A percentile compares a stretch with the other conserved stretches of the same genome.
These are phyloP conservation scores for Diaporthe vaccinii DNA, from an alignment of 2,329 filamentous ascomycete species.

Conservation along the genomic window DNA sequence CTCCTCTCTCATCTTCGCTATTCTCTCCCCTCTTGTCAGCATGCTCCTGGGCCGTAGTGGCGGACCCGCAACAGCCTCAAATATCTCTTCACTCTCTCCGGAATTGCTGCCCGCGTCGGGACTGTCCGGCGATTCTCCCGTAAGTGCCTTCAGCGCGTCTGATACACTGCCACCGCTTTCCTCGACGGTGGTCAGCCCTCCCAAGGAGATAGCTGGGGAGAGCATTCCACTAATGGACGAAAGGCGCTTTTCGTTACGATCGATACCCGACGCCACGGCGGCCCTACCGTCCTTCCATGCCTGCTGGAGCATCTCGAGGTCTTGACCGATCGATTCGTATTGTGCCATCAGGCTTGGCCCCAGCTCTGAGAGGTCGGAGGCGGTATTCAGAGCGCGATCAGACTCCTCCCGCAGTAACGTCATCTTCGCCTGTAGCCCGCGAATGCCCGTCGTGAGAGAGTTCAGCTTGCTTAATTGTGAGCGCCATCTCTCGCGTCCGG, in stretches of 20 bases:
- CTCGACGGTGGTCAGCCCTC: constrained; percentile 75
- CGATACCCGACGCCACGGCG: constrained; percentile 84
- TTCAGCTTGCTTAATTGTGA: constrained; percentile 90
- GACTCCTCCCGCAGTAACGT: constrained; percentile 93
- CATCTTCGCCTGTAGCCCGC: constrained; percentile 93
- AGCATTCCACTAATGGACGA: constrained; percentile 72
- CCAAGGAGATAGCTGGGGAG: constrained; percentile 74
- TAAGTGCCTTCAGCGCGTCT: constrained; percentile 82
- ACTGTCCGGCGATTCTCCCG: constrained; percentile 72
- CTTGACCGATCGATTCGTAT: constrained; percentile 93
- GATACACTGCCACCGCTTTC: constrained; percentile 52
- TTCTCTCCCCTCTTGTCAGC: constrained; percentile 87
- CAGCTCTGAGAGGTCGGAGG: constrained; percentile 79
- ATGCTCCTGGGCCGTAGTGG: constrained; percentile 77
- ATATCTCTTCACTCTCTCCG: constrained; percentile 82
- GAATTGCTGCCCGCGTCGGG: constrained; percentile 62
- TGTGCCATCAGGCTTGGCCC: constrained; percentile 85
- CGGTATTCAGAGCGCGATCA: constrained; percentile 81
- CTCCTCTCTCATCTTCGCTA: constrained; percentile 90
- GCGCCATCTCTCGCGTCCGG: constrained; percentile 85
- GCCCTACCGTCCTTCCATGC: constrained; percentile 91
- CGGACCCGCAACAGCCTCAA: constrained; percentile 88
- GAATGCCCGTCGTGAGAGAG: constrained; percentile 89
- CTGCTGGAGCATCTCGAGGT: constrained; percentile 83
- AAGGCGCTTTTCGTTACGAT: constrained; percentile 80